Evolutionary conservation across 2,329 filamentous ascomycete species (phyloP).

Genomic region (Aspergillus tubingensis): DNA sequence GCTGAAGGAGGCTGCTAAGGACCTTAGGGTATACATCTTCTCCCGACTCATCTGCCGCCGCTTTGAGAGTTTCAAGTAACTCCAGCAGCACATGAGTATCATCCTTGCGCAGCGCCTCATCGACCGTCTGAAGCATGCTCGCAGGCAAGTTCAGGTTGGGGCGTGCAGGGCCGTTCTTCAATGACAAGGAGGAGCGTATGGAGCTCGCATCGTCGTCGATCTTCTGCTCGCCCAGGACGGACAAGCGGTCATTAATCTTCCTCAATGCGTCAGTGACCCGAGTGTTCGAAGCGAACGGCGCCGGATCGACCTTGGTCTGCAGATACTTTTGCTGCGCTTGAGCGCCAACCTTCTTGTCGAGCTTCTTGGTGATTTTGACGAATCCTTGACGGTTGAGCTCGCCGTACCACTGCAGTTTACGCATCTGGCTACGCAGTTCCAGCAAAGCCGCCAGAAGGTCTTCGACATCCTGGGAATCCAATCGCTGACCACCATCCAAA

Average conservation of each 20-base stretch:
- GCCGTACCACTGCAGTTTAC: conserved; percentile 96
- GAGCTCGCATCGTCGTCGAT: conserved; percentile 74
- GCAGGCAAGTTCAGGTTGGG: conserved; percentile 72
- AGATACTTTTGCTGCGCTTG: conserved; percentile 83
- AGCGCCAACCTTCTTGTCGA: conserved; percentile 88
- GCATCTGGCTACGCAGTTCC: conserved; percentile 80
- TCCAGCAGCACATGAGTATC: conserved; percentile 46
- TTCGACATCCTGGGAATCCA: conserved; percentile 86
- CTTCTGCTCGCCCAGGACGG: conserved; percentile 75
- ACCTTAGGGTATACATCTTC: conserved; percentile 70
- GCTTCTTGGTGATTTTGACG: conserved; percentile 97
- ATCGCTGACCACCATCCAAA: conserved; percentile 66
- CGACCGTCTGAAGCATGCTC: conserved; percentile 48
- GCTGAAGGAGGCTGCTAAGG: conserved; percentile 46
- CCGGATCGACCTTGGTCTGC: conserved; percentile 84
- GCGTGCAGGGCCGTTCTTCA: conserved; percentile 75
- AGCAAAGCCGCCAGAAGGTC: conserved; percentile 88
- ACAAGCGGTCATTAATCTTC: conserved; percentile 87
- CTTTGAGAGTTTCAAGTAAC: conserved; percentile 60
- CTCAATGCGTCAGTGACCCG: conserved; percentile 61
- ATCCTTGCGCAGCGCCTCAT: conserved; percentile 44
- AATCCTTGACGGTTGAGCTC: conserved; percentile 95
- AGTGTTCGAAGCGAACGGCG: conserved; percentile 78
- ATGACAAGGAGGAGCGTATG: conserved; percentile 66
- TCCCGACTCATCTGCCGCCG: conserved; percentile 55